Evolutionary conservation across 345 rosid genomes (phyloP).

Genomic region (Pistacia vera): DNA sequence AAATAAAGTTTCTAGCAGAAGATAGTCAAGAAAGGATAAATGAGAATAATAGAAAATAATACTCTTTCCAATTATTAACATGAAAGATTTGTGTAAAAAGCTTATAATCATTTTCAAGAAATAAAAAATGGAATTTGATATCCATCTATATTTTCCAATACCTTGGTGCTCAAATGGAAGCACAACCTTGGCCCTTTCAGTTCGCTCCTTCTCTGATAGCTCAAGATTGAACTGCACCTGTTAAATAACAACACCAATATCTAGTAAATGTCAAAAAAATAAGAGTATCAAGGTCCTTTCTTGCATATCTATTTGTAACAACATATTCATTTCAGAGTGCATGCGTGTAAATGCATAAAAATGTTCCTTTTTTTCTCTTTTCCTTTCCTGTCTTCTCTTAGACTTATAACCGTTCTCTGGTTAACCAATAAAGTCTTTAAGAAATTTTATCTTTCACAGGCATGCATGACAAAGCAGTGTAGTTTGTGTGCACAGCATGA

Average conservation of each 20-base stretch:
- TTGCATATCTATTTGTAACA: not conserved
- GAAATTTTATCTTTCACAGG: not conserved
- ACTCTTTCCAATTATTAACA: not conserved
- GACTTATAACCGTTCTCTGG: not conserved
- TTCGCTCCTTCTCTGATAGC: slow-evolving; percentile 75
- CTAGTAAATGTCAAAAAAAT: not conserved
- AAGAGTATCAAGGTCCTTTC: not conserved
- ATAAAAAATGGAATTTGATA: not conserved
- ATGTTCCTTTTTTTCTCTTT: not conserved
- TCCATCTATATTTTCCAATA: slow-evolving; percentile 18
- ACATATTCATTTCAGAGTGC: not conserved
- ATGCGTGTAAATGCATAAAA: slow-evolving; percentile 6
- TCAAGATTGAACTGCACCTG: slow-evolving; percentile 88
- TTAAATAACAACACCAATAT: slow-evolving; percentile 19
- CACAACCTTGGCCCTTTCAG: slow-evolving; percentile 77
- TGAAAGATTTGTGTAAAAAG: not conserved
- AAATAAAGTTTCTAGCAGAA: not conserved
- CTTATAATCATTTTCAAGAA: not conserved
- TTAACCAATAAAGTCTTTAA: not conserved
- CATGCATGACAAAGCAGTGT: not conserved
- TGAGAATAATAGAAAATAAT: not conserved
- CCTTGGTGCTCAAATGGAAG: slow-evolving; percentile 99
- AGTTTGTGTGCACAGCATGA: not conserved
- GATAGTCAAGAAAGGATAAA: slow-evolving; percentile 5
- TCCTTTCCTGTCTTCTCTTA: not conserved